Evolutionary conservation across 768 basidiomycete genomes (phyloP).

Genomic region (Naganishia randhawae): DNA sequence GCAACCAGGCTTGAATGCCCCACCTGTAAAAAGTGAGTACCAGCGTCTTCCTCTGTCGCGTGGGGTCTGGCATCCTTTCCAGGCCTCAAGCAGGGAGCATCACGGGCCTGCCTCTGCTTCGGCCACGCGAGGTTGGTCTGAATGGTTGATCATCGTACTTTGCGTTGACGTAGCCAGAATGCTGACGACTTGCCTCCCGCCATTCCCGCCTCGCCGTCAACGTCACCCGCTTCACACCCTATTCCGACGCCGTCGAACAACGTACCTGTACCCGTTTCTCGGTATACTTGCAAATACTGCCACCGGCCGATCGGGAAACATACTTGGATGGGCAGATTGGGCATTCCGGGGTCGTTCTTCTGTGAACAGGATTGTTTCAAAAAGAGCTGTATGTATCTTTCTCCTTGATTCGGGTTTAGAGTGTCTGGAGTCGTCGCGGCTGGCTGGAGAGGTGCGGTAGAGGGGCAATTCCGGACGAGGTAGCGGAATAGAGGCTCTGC

Average conservation of each 20-base stretch:
- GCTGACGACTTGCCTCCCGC: slow-evolving; percentile 56
- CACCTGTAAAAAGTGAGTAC: slow-evolving; percentile 78
- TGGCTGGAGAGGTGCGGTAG: not conserved
- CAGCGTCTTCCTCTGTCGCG: slow-evolving; percentile 30
- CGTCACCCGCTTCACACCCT: not conserved
- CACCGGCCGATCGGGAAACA: slow-evolving; percentile 24
- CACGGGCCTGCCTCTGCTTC: too few relatives aligned
- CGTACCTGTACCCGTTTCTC: not conserved
- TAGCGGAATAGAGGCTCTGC: not conserved
- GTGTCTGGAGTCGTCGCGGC: not conserved
- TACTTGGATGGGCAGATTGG: slow-evolving; percentile 41
- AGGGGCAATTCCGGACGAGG: not conserved
- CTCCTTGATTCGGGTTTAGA: not conserved
- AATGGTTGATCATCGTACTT: slow-evolving; percentile 6
- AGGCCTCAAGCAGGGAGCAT: too few relatives aligned
- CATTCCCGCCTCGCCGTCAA: not conserved
- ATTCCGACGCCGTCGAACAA: not conserved
- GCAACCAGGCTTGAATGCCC: slow-evolving; percentile 86
- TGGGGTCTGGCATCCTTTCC: too few relatives aligned
- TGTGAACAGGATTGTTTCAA: slow-evolving; percentile 97
- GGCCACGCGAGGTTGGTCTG: slow-evolving; percentile 10
- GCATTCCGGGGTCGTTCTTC: slow-evolving; percentile 58
- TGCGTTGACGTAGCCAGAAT: slow-evolving; percentile 71
- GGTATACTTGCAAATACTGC: not conserved
- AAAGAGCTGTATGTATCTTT: slow-evolving; percentile 68